phyloP scores from a whole-genome alignment of 805 yeast genomes.

The Metschnikowia anglica region DNA sequence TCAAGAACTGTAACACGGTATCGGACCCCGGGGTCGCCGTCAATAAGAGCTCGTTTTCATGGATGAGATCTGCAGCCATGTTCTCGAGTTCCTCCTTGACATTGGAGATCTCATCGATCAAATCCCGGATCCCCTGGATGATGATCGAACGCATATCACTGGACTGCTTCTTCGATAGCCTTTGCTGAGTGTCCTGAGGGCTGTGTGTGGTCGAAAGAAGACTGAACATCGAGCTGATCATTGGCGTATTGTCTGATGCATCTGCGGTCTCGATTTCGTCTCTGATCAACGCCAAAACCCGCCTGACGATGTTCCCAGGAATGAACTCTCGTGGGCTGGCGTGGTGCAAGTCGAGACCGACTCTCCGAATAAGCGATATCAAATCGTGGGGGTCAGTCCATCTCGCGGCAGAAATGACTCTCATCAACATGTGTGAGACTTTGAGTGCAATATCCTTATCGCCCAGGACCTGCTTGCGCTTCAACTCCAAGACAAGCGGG shows the following conservation, averaged over 20 bases:
- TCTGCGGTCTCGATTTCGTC: slow-evolving; percentile 77
- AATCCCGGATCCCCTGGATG: slow-evolving; percentile 88
- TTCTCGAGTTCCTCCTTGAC: slow-evolving; percentile 88
- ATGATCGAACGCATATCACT: slow-evolving; percentile 79
- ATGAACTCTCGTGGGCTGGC: slow-evolving; percentile 90
- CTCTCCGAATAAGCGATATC: slow-evolving; percentile 64
- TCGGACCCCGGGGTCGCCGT: slow-evolving; percentile 95
- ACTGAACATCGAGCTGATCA: slow-evolving; percentile 81
- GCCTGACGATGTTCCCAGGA: slow-evolving; percentile 85
- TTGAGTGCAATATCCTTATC: slow-evolving; percentile 82
- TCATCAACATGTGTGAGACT: slow-evolving; percentile 80
- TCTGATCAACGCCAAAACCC: slow-evolving; percentile 81
- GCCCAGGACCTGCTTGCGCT: slow-evolving; percentile 81
- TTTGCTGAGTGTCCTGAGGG: slow-evolving; percentile 22
- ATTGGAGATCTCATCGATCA: slow-evolving; percentile 86
- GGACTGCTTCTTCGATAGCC: slow-evolving; percentile 42
- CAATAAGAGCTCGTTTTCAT: slow-evolving; percentile 79
- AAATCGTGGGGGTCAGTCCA: slow-evolving; percentile 80
- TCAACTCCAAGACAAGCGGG: slow-evolving; percentile 52
- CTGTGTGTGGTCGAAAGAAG: slow-evolving; percentile 55
- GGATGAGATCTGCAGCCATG: slow-evolving; percentile 90
- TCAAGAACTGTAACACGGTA: slow-evolving; percentile 82
- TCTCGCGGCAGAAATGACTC: slow-evolving; percentile 84
- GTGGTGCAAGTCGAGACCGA: slow-evolving; percentile 66
- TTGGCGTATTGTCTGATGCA: slow-evolving; percentile 39